Percentiles rank a stretch among this genome's conserved stretches.
phyloP scores from a whole-genome alignment of 2,329 filamentous ascomycete genomes.

The Ophiostoma angusticollis region DNA sequence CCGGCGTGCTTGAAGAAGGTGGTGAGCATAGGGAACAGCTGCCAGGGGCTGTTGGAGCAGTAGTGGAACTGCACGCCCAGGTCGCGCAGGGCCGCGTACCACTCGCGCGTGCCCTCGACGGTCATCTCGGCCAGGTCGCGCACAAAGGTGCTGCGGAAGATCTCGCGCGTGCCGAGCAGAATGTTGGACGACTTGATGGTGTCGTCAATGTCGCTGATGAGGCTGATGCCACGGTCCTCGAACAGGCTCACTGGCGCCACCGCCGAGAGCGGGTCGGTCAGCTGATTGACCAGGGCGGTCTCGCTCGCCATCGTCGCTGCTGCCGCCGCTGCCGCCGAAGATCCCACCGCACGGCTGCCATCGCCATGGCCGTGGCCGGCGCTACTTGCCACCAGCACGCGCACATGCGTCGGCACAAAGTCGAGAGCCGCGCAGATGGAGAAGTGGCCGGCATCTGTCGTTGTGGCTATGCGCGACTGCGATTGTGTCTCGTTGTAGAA shows the following conservation, averaged over 20 bases:
- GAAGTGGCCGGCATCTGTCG: constrained; percentile 85
- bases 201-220: constrained; percentile 97
- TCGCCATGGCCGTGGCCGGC: constrained; percentile 1
- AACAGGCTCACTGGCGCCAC: constrained; percentile 68
- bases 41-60: constrained; percentile 99
- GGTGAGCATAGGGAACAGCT: constrained; percentile 79
- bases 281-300: constrained; percentile 4
- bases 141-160: constrained; percentile 92
- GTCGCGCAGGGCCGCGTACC: constrained; percentile 67
- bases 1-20: constrained; percentile 72
- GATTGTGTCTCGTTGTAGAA: constrained; percentile 83
- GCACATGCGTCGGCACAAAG: constrained; percentile 81
- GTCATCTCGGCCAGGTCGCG: constrained; percentile 70
- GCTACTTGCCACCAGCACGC: constrained; percentile 58
- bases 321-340: not conserved
- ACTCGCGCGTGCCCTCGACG: constrained; percentile 76
- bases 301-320: not conserved
- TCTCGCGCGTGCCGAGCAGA: constrained; percentile 72
- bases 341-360: no score
- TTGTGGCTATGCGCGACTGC: constrained; percentile 70
- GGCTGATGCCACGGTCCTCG: constrained; percentile 66
- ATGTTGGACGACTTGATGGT: constrained; percentile 96
- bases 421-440: constrained; percentile 65
- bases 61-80: constrained; percentile 88
- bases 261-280: constrained; percentile 59